These are phyloP conservation scores for Vitis rupestris DNA, from an alignment of 164 flowering plant genomes.

Conservation along the genomic window DNA sequence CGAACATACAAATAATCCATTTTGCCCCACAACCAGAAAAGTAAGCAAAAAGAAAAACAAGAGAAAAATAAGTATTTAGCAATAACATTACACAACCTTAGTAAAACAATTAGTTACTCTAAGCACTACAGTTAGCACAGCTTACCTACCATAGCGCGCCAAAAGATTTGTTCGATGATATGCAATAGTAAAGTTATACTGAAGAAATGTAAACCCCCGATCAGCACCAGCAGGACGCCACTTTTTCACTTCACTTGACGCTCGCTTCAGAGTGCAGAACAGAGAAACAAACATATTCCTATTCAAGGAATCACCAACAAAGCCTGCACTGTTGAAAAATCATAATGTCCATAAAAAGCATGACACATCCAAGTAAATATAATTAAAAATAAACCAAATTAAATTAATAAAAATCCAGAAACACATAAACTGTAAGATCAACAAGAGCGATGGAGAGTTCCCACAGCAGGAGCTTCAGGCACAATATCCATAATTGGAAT, in stretches of 20 bases:
- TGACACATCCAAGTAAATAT: background rate
- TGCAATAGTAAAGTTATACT: conserved; percentile 82
- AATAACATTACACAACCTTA: background rate
- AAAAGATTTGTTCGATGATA: conserved; percentile 95
- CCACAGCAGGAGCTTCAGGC: too few species aligned
- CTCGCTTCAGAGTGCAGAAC: conserved; percentile 69
- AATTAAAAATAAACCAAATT: background rate
- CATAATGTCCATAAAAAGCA: conserved; percentile 23
- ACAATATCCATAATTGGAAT: too few species aligned
- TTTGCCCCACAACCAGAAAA: background rate
- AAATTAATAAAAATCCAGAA: background rate
- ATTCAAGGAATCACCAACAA: conserved; percentile 94
- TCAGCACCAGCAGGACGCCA: conserved; percentile 98
- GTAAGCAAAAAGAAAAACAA: background rate
- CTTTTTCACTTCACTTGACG: conserved; percentile 68
- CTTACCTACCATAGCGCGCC: conserved; percentile 98
- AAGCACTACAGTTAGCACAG: background rate
- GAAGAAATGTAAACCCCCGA: conserved; percentile 85
- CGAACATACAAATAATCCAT: background rate
- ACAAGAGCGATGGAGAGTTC: too few species aligned
- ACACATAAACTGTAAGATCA: background rate
- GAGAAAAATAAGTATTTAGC: background rate
- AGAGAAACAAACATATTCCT: conserved; percentile 98
- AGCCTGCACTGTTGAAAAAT: conserved; percentile 74
- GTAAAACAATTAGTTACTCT: too few species aligned